A percentile compares a stretch with the other conserved stretches of the same genome.
phyloP scores from a whole-genome alignment of 306 rosid species.

The Ormosia emarginata region DNA sequence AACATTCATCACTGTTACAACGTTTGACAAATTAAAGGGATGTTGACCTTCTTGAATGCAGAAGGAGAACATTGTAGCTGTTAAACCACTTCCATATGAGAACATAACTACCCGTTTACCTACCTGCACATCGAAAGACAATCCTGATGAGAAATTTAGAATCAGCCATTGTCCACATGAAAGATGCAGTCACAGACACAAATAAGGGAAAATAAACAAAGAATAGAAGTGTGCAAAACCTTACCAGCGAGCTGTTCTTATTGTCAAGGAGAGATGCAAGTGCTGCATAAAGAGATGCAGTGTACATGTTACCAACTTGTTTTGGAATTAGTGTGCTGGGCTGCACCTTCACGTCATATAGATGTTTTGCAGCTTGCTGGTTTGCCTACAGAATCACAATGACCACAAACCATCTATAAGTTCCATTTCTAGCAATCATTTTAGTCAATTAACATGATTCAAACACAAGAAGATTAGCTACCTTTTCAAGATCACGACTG shows the following conservation, averaged over 20 bases:
- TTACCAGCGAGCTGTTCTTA: conserved; percentile 56
- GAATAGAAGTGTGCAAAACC: background rate
- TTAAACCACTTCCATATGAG: conserved; percentile 85
- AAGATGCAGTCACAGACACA: background rate
- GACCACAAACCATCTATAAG: background rate
- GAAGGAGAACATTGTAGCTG: conserved; percentile 81
- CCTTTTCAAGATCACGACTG: conserved; percentile 91
- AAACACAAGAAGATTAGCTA: conserved; percentile 11
- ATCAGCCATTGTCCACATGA: background rate
- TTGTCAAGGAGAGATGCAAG: conserved; percentile 72
- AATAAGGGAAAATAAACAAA: background rate
- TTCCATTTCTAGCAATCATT: background rate
- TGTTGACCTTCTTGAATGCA: conserved; percentile 47
- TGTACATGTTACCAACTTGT: conserved; percentile 89
- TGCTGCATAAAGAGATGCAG: conserved; percentile 82
- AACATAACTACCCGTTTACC: conserved; percentile 69
- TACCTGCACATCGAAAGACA: conserved; percentile 38
- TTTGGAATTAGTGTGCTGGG: conserved; percentile 79
- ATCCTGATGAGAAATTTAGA: background rate
- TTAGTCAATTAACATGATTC: background rate
- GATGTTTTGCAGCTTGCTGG: conserved; percentile 67
- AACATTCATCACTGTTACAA: conserved; percentile 59
- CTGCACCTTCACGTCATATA: conserved; percentile 67
- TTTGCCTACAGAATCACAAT: conserved; percentile 42
- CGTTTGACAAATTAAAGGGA: conserved; percentile 72